Percentiles rank a stretch among this genome's conserved stretches.
phyloP scores from a whole-genome alignment of 169 alveolate genomes.

The Plasmodium relictum region DNA sequence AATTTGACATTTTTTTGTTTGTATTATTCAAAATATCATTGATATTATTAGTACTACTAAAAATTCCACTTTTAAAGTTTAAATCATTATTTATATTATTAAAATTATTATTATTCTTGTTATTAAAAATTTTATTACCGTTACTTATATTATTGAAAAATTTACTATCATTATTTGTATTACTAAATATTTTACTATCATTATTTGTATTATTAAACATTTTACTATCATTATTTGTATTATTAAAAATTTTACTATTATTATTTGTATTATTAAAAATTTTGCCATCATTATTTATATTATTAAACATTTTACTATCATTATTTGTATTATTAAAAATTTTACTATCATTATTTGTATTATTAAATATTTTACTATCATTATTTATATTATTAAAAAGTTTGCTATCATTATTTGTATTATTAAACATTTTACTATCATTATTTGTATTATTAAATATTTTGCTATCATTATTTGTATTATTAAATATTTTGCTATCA shows the following conservation, averaged over 20 bases:
- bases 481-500: not conserved
- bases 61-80: not conserved
- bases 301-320: not conserved
- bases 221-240: not conserved
- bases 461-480: not conserved
- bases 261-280: not conserved
- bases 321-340: not conserved
- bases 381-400: not conserved
- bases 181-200: conserved; percentile 2
- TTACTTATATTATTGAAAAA: not conserved
- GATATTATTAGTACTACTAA: not conserved
- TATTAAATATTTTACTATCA: not conserved
- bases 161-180: not conserved
- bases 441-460: not conserved
- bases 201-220: not conserved
- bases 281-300: not conserved
- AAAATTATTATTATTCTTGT: not conserved
- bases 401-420: not conserved
- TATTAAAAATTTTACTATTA: not conserved
- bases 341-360: not conserved
- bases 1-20: not conserved
- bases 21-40: not conserved
- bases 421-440: not conserved
- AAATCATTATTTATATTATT: not conserved
- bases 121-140: conserved; percentile 4